Percentiles rank a stretch among this genome's conserved stretches.
Conservation (phyloP, 345 rosid species). For the Physaria fendleri region DNA sequence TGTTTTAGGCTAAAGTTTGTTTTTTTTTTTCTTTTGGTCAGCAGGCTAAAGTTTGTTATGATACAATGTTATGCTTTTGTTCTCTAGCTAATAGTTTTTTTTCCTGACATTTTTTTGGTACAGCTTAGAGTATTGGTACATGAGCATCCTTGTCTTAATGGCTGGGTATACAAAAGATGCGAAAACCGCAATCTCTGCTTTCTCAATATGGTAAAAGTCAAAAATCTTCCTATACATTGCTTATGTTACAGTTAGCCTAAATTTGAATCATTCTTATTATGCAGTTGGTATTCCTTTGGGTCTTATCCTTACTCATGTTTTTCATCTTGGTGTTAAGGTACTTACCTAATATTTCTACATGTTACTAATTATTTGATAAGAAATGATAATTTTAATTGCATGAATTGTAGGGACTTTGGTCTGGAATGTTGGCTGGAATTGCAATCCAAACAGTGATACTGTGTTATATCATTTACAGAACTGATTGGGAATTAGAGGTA, state of each 20-base stretch:
- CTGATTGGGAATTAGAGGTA: slow-evolving; percentile 55
- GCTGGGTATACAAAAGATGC: slow-evolving; percentile 54
- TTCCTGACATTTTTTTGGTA: not conserved
- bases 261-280: slow-evolving; percentile 39
- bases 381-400: not conserved
- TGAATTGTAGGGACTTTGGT: slow-evolving; percentile 47
- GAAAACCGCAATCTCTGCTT: slow-evolving; percentile 42
- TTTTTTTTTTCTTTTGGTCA: too few species aligned
- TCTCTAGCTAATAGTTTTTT: not conserved
- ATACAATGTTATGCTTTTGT: not conserved
- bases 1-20: not conserved
- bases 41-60: not conserved
- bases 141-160: slow-evolving; percentile 41
- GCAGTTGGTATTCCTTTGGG: slow-evolving; percentile 62
- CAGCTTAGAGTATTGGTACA: slow-evolving; percentile 59
- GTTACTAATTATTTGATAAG: not conserved
- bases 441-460: slow-evolving; percentile 30
- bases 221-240: not conserved
- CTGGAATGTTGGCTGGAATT: slow-evolving; percentile 48
- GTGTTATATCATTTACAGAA: slow-evolving; percentile 38
- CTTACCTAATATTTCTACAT: not conserved
- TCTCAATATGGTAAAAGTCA: slow-evolving; percentile 42
- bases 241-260: not conserved
- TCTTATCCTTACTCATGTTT: slow-evolving; percentile 46
- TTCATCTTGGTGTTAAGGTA: slow-evolving; percentile 49